Percentiles rank a stretch among this genome's conserved stretches.
These are phyloP conservation scores for Paraphoma chrysanthemicola DNA, from an alignment of 2,329 filamentous ascomycete species.

Conservation along the genomic window DNA sequence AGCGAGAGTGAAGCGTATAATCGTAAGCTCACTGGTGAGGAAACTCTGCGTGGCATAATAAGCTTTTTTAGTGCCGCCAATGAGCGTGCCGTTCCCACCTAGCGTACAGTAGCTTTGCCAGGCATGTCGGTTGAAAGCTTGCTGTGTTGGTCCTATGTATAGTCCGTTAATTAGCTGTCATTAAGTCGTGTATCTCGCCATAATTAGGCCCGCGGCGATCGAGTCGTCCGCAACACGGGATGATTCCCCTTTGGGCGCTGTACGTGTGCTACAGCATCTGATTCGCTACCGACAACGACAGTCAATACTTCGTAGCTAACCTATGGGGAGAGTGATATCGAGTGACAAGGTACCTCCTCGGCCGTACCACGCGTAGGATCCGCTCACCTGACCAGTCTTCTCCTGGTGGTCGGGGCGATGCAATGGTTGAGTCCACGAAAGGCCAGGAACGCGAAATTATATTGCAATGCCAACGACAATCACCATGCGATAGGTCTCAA, in stretches of 20 bases:
- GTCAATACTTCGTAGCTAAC: background rate
- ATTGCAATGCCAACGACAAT: background rate
- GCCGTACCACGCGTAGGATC: background rate
- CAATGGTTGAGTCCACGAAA: background rate
- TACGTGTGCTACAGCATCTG: background rate
- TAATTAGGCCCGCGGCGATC: slow-evolving; percentile 36
- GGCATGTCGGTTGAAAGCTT: background rate
- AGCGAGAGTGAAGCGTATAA: slow-evolving; percentile 40
- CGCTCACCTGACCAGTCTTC: background rate
- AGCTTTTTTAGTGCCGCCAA: slow-evolving; percentile 46
- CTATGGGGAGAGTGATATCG: background rate
- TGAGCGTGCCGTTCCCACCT: slow-evolving; percentile 25
- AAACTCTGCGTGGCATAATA: slow-evolving; percentile 41
- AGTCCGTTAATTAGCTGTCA: slow-evolving; percentile 41
- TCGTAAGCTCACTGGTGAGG: slow-evolving; percentile 35
- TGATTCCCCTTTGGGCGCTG: background rate
- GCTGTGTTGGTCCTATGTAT: slow-evolving; percentile 35
- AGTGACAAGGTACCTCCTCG: background rate
- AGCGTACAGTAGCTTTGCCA: slow-evolving; percentile 16
- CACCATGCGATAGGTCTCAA: background rate
- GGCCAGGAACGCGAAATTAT: background rate
- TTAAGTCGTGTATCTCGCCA: slow-evolving; percentile 25
- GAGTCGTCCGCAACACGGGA: background rate
- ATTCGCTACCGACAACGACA: background rate
- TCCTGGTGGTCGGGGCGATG: background rate